Evolutionary conservation across 345 rosid genomes (phyloP).

Genomic region (Clarkia xantiana): DNA sequence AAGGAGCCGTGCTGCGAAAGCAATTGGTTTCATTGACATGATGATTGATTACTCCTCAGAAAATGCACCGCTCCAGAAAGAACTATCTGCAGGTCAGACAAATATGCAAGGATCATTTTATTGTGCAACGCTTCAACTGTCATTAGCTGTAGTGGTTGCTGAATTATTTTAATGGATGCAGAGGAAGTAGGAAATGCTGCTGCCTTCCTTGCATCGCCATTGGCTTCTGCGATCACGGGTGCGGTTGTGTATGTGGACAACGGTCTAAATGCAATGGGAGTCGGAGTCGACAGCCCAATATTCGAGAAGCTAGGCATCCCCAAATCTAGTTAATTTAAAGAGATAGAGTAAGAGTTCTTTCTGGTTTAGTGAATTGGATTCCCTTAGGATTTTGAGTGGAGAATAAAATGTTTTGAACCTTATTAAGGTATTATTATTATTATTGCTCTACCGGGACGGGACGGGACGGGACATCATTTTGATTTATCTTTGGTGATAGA

Average conservation of each 20-base stretch:
- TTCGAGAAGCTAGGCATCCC: constrained; percentile 53
- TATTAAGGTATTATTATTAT: too few relatives aligned
- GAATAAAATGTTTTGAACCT: too few relatives aligned
- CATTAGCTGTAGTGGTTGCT: too few relatives aligned
- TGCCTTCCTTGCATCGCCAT: constrained; percentile 82
- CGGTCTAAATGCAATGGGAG: constrained; percentile 91
- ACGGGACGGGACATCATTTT: too few relatives aligned
- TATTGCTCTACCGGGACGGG: too few relatives aligned
- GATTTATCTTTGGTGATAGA: too few relatives aligned
- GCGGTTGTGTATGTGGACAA: constrained; percentile 79
- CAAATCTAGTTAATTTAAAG: constrained; percentile 4
- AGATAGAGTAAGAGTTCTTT: background rate
- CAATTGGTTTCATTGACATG: constrained; percentile 64
- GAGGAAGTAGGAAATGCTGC: constrained; percentile 93
- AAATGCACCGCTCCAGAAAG: constrained; percentile 81
- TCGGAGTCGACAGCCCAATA: constrained; percentile 75
- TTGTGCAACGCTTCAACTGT: too few relatives aligned
- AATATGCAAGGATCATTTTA: too few relatives aligned
- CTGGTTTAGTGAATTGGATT: too few relatives aligned
- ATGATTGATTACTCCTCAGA: constrained; percentile 70
- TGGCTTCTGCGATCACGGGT: constrained; percentile 88
- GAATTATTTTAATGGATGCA: constrained; percentile 12
- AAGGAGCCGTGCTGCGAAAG: constrained; percentile 80
- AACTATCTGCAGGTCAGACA: constrained; percentile 58
- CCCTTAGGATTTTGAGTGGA: too few relatives aligned